Evolutionary conservation across 345 rosid species (phyloP).

Genomic region (Populus euphratica): DNA sequence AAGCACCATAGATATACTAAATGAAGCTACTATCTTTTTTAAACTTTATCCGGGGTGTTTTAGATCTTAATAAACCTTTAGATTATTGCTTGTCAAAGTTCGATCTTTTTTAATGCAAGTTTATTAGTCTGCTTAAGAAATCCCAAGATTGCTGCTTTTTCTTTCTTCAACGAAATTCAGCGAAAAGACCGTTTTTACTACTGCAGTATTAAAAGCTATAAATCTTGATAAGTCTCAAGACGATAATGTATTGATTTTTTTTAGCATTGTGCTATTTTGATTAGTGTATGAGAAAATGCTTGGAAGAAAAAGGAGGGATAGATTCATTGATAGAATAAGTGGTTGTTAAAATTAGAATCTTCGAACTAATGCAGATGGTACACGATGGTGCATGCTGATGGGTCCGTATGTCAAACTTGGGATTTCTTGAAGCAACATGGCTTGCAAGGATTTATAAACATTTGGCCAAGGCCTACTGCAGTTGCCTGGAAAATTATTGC

Average conservation of each 20-base stretch:
- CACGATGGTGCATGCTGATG: constrained; percentile 91
- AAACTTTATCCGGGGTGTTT: neutral
- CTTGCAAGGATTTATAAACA: constrained; percentile 55
- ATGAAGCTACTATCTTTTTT: neutral
- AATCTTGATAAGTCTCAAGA: neutral
- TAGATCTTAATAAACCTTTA: constrained; percentile 1
- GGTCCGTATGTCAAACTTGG: constrained; percentile 57
- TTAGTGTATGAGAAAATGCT: neutral
- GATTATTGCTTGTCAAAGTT: neutral
- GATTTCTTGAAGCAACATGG: constrained; percentile 58
- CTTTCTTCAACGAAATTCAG: neutral
- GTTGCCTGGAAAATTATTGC: constrained; percentile 73
- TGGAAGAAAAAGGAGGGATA: neutral
- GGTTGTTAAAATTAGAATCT: neutral
- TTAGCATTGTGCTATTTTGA: neutral
- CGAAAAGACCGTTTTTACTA: neutral
- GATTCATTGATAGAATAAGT: neutral
- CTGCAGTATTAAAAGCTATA: neutral
- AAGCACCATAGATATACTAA: neutral
- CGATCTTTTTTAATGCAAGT: neutral
- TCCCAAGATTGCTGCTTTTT: neutral
- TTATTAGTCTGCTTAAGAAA: neutral
- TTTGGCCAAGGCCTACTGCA: constrained; percentile 83
- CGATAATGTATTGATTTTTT: neutral
- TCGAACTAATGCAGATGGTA: constrained; percentile 70